Percentiles rank a stretch among this genome's conserved stretches.
phyloP scores from a whole-genome alignment of 495 filamentous ascomycete species.

The Penicillium steckii region DNA sequence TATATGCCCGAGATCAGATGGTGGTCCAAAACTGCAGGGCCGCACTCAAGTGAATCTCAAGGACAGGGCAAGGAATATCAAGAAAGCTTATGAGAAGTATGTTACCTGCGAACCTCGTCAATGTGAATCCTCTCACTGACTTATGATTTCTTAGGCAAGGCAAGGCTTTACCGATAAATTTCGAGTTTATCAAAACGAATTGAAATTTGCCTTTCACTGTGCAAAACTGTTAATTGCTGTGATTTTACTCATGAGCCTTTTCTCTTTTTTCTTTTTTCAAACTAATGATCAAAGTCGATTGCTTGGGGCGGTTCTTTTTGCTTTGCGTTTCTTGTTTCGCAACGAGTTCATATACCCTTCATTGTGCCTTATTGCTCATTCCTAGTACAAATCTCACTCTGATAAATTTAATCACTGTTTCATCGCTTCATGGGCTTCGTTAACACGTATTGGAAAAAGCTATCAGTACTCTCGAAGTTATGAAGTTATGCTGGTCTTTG shows the following conservation, averaged over 20 bases:
- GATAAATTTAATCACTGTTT: too few species aligned
- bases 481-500: too few species aligned
- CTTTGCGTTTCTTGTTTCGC: background rate
- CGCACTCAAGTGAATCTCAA: slow-evolving; percentile 78
- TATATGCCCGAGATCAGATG: slow-evolving; percentile 14
- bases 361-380: background rate
- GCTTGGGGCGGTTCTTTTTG: background rate
- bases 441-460: too few species aligned
- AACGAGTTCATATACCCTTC: background rate
- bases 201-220: background rate
- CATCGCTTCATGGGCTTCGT: too few species aligned
- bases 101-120: background rate
- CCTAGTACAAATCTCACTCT: too few species aligned
- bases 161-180: background rate
- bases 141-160: background rate
- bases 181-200: background rate
- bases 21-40: slow-evolving; percentile 46
- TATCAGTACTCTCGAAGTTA: too few species aligned
- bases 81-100: background rate
- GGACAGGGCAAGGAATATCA: slow-evolving; percentile 78
- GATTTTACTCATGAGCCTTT: too few species aligned
- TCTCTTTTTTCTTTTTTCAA: too few species aligned
- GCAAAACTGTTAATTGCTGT: too few species aligned
- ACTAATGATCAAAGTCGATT: too few species aligned
- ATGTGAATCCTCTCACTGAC: background rate